Evolutionary conservation across 2,329 filamentous ascomycete species (phyloP).

Genomic region (Apiospora rasikravindrae): DNA sequence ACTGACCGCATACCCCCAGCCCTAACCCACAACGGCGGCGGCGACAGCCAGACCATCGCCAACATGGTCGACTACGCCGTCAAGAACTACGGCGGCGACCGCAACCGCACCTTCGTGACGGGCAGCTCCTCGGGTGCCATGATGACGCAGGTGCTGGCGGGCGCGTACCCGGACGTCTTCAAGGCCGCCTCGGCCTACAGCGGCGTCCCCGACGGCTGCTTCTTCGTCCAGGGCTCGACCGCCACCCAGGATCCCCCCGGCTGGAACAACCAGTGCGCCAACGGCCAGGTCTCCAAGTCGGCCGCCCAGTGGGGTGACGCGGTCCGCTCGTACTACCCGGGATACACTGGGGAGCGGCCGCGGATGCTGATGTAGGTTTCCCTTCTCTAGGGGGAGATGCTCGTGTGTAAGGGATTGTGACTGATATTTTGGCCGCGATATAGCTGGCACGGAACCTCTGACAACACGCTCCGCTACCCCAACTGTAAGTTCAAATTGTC

Average conservation of each 20-base stretch:
- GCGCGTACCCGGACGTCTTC: constrained; percentile 52
- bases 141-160: constrained; percentile 54
- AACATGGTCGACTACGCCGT: constrained; percentile 63
- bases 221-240: constrained; percentile 43
- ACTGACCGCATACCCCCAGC: not conserved
- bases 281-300: constrained; percentile 48
- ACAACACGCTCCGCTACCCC: constrained; percentile 32
- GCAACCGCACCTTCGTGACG: constrained; percentile 57
- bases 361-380: constrained; percentile 30
- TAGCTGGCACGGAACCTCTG: constrained; percentile 35
- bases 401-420: not conserved
- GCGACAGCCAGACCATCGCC: constrained; percentile 59
- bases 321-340: constrained; percentile 45
- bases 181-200: constrained; percentile 49
- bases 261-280: constrained; percentile 57
- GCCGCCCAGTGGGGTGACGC: constrained; percentile 53
- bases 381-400: too few relatives aligned
- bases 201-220: constrained; percentile 50
- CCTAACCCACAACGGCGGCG: constrained; percentile 57
- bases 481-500: constrained; percentile 22
- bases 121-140: constrained; percentile 53
- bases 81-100: constrained; percentile 54
- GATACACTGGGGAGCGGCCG: constrained; percentile 35
- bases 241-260: constrained; percentile 35
- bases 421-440: not conserved